These are phyloP conservation scores for Coniochaeta sp. DNA, from an alignment of 2,329 filamentous ascomycete genomes.

Conservation along the genomic window DNA sequence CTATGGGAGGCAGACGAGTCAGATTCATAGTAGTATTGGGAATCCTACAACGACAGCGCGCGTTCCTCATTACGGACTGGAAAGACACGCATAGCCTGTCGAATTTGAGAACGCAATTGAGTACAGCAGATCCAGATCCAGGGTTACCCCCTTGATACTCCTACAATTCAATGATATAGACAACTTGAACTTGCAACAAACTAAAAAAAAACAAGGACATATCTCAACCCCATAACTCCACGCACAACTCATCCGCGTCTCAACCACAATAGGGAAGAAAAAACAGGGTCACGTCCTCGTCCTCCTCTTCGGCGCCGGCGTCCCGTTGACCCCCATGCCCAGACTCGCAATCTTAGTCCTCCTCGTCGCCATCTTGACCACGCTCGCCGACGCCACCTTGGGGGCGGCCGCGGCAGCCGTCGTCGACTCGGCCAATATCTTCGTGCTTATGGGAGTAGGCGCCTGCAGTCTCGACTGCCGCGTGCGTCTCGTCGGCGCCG, in stretches of 20 bases:
- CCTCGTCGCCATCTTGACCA: constrained; percentile 10
- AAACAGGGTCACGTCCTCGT: neutral
- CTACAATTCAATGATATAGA: neutral
- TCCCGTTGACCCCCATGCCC: constrained; percentile 18
- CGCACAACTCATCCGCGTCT: neutral
- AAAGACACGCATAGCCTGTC: neutral
- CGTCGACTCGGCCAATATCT: constrained; percentile 1
- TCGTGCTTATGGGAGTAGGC: constrained; percentile 14
- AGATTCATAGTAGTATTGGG: neutral
- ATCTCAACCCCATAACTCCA: neutral
- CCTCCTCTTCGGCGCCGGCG: constrained; percentile 15
- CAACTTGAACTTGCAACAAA: neutral
- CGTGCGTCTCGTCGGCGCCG: constrained; percentile 6
- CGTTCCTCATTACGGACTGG: too few relatives aligned
- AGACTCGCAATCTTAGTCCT: constrained; percentile 13
- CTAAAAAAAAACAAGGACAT: neutral
- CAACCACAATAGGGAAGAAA: too few relatives aligned
- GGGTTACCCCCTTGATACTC: neutral
- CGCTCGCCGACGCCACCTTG: neutral
- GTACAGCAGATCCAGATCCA: neutral
- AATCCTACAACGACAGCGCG: too few relatives aligned
- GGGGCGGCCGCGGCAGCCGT: neutral
- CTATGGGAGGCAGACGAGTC: neutral
- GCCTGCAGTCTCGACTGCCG: constrained; percentile 14
- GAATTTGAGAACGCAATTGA: neutral